Percentiles rank a stretch among this genome's conserved stretches.
Conservation (phyloP, 768 basidiomycete genomes). For the Glaciozyma martinii region DNA sequence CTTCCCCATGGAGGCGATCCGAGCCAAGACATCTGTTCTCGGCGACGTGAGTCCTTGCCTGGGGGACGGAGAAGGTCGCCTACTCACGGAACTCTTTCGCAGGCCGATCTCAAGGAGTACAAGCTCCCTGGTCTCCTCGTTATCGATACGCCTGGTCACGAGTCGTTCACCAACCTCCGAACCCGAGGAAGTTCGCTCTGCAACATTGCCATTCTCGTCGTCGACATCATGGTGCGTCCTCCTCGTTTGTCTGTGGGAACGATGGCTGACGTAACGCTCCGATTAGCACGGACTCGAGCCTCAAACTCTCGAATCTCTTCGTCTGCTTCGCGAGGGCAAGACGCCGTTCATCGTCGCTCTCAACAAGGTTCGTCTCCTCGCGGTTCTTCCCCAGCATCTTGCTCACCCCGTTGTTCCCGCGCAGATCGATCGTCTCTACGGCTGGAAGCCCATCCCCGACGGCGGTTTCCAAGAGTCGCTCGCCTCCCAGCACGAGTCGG, state of each 20-base stretch:
- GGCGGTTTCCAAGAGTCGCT: conserved; percentile 87
- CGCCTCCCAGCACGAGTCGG: conserved; percentile 64
- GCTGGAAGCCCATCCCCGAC: conserved; percentile 84
- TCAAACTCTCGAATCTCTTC: conserved; percentile 94
- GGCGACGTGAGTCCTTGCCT: conserved; percentile 54
- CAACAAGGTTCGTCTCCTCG: conserved; percentile 67
- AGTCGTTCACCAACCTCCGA: conserved; percentile 94
- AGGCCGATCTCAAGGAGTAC: conserved; percentile 75
- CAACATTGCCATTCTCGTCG: conserved; percentile 97
- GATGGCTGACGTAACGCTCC: conserved; percentile 9
- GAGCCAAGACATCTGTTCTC: conserved; percentile 83
- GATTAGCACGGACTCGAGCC: conserved; percentile 85
- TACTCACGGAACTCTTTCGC: neutral
- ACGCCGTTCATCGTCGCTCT: conserved; percentile 98
- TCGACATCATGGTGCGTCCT: conserved; percentile 79
- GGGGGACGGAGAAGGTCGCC: neutral
- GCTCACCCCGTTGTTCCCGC: conserved; percentile 7
- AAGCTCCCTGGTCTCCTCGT: conserved; percentile 92
- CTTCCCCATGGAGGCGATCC: conserved; percentile 93
- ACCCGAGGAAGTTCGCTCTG: conserved; percentile 92
- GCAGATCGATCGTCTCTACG: conserved; percentile 94
- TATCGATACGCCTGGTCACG: conserved; percentile 98
- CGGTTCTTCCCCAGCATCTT: neutral
- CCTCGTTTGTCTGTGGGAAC: neutral
- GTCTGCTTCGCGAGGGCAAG: conserved; percentile 80